These are phyloP conservation scores for Exophiala sp. DNA, from an alignment of 2,329 filamentous ascomycete species.

Conservation along the genomic window DNA sequence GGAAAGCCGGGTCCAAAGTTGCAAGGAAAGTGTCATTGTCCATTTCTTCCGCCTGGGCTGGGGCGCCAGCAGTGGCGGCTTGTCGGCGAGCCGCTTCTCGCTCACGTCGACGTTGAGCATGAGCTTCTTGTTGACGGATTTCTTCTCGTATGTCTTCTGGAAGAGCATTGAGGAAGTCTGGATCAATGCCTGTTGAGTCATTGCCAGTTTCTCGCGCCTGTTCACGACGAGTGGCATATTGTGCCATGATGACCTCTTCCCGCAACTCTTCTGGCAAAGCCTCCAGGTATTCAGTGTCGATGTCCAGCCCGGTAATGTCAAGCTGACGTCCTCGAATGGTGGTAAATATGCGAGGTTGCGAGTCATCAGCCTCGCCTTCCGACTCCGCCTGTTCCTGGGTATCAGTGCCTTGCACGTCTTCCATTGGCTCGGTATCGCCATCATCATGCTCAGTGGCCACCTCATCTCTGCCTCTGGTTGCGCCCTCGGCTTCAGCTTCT, in stretches of 20 bases:
- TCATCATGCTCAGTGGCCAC: constrained; percentile 30
- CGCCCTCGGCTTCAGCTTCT: constrained; percentile 45
- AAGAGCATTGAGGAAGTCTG: constrained; percentile 87
- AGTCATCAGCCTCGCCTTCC: constrained; percentile 39
- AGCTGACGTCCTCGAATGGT: constrained; percentile 82
- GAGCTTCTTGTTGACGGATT: constrained; percentile 83
- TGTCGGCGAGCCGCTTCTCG: constrained; percentile 74
- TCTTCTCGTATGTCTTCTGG: constrained; percentile 87
- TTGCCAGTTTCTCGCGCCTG: constrained; percentile 68
- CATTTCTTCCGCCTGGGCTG: constrained; percentile 71
- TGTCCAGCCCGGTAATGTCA: constrained; percentile 91
- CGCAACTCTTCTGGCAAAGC: constrained; percentile 96
- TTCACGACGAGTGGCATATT: constrained; percentile 76
- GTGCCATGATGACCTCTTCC: constrained; percentile 91
- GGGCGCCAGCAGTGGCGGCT: constrained; percentile 44
- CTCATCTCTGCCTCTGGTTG: constrained; percentile 28
- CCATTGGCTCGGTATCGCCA: constrained; percentile 59
- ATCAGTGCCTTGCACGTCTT: constrained; percentile 65
- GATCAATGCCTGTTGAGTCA: constrained; percentile 33
- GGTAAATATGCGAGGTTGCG: constrained; percentile 67
- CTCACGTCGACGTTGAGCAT: constrained; percentile 82
- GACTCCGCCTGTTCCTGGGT: constrained; percentile 30
- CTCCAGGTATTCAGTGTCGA: constrained; percentile 89
- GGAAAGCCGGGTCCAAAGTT: constrained; percentile 78
- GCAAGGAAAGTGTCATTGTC: constrained; percentile 89